phyloP scores from a whole-genome alignment of 2,329 filamentous ascomycete species.

The Xylaria polymorpha region DNA sequence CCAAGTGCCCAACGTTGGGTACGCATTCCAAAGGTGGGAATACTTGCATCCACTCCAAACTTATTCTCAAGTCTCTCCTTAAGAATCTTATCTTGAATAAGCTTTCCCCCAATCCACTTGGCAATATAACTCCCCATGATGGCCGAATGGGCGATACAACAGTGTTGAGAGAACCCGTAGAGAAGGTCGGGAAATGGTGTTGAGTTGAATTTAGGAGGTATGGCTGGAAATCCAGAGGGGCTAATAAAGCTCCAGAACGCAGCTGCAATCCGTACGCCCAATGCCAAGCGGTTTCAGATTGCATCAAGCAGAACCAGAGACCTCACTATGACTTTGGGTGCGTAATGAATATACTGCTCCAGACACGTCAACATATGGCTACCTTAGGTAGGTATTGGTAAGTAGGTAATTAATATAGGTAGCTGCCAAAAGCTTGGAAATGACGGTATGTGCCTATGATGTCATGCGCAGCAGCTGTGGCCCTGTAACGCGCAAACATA shows the following conservation, averaged over 20 bases:
- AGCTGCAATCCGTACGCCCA: background rate
- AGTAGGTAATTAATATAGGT: too few relatives aligned
- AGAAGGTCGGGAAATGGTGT: slow-evolving; percentile 2
- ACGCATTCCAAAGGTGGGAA: background rate
- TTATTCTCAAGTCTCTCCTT: slow-evolving; percentile 39
- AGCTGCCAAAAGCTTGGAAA: slow-evolving; percentile 31
- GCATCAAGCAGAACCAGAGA: slow-evolving; percentile 10
- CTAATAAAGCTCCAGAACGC: slow-evolving; percentile 4
- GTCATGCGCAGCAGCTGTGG: slow-evolving; percentile 9
- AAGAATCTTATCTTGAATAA: slow-evolving; percentile 40
- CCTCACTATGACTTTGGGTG: background rate
- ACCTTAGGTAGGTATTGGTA: background rate
- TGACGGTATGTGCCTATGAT: slow-evolving; percentile 23
- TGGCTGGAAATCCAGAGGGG: background rate
- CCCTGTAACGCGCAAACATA: too few relatives aligned
- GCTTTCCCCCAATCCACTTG: slow-evolving; percentile 38
- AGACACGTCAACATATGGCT: slow-evolving; percentile 19
- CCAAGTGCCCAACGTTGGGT: slow-evolving; percentile 41
- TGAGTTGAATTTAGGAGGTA: background rate
- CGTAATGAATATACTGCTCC: background rate
- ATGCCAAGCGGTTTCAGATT: slow-evolving; percentile 26
- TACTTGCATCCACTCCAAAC: slow-evolving; percentile 37
- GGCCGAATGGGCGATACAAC: slow-evolving; percentile 1
- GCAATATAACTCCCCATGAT: slow-evolving; percentile 35
- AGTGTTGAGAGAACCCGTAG: background rate